Evolutionary conservation across 2,329 filamentous ascomycete genomes (phyloP).

Genomic region (Zasmidium angulare): DNA sequence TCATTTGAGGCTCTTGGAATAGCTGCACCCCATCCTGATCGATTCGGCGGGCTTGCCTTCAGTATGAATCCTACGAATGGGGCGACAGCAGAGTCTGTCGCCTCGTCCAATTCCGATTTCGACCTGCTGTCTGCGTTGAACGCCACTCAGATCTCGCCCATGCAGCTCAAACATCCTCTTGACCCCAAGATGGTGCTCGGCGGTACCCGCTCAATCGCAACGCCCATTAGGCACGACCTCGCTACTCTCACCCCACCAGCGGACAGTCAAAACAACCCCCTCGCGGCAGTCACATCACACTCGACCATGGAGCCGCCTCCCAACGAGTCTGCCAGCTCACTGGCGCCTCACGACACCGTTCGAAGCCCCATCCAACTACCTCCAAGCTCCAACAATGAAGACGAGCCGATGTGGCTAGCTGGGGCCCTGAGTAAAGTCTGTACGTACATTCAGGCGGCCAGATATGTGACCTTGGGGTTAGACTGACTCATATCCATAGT

Average conservation of each 20-base stretch:
- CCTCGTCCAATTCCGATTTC: slow-evolving; percentile 2
- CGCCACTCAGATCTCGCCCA: slow-evolving; percentile 4
- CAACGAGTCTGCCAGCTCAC: slow-evolving; percentile 35
- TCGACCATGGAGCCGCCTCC: slow-evolving; percentile 42
- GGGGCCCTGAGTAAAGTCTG: slow-evolving; percentile 30
- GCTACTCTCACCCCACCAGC: slow-evolving; percentile 47
- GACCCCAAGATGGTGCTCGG: background rate
- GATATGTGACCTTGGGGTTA: background rate
- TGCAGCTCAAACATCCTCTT: background rate
- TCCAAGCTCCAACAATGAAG: slow-evolving; percentile 1
- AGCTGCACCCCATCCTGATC: slow-evolving; percentile 47
- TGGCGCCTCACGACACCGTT: slow-evolving; percentile 1
- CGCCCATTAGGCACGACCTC: slow-evolving; percentile 35
- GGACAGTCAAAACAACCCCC: slow-evolving; percentile 39
- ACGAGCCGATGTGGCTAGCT: slow-evolving; percentile 27
- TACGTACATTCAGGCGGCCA: slow-evolving; percentile 25
- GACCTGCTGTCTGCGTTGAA: slow-evolving; percentile 16
- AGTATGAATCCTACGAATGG: slow-evolving; percentile 1
- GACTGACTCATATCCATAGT: slow-evolving; percentile 33
- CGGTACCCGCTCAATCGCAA: slow-evolving; percentile 29
- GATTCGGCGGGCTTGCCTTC: slow-evolving; percentile 27
- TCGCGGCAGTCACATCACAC: slow-evolving; percentile 35
- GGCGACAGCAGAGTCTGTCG: slow-evolving; percentile 1
- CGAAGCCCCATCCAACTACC: background rate
- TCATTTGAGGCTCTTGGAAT: slow-evolving; percentile 56